Evolutionary conservation across 805 yeast species (phyloP).

Genomic region (Priceomyces carsonii): DNA sequence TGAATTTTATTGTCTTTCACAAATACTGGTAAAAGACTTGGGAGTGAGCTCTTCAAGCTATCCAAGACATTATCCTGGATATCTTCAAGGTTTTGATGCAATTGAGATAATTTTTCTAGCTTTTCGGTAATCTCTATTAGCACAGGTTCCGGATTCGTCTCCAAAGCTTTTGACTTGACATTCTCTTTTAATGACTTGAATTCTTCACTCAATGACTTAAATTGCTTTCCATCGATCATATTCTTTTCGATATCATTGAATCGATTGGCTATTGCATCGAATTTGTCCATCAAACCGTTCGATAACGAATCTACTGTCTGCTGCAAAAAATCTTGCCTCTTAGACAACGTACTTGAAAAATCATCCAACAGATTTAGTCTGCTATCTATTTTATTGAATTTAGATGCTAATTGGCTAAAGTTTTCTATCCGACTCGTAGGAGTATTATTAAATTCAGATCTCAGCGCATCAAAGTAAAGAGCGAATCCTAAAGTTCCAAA

Average conservation of each 20-base stretch:
- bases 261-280: constrained; percentile 15
- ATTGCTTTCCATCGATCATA: constrained; percentile 4
- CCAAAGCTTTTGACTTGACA: constrained; percentile 9
- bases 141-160: constrained; percentile 11
- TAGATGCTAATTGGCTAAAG: constrained; percentile 12
- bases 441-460: background rate
- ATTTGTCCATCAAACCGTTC: constrained; percentile 13
- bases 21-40: constrained; percentile 33
- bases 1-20: constrained; percentile 34
- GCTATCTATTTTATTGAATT: constrained; percentile 14
- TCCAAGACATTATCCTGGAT: constrained; percentile 18
- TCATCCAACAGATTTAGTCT: constrained; percentile 14
- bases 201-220: constrained; percentile 13
- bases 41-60: constrained; percentile 22
- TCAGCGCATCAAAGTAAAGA: background rate
- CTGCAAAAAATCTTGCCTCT: constrained; percentile 19
- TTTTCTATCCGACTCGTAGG: constrained; percentile 1
- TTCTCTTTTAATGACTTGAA: constrained; percentile 12
- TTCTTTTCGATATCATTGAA: constrained; percentile 10
- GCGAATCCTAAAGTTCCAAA: background rate
- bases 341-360: constrained; percentile 15
- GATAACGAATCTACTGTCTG: constrained; percentile 15
- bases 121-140: constrained; percentile 17
- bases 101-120: constrained; percentile 13
- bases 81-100: constrained; percentile 13